Evolutionary conservation across 495 filamentous ascomycete genomes (phyloP), one percentile per base, ranked within the genome.

Genomic region (Poronia punctata): DNA sequence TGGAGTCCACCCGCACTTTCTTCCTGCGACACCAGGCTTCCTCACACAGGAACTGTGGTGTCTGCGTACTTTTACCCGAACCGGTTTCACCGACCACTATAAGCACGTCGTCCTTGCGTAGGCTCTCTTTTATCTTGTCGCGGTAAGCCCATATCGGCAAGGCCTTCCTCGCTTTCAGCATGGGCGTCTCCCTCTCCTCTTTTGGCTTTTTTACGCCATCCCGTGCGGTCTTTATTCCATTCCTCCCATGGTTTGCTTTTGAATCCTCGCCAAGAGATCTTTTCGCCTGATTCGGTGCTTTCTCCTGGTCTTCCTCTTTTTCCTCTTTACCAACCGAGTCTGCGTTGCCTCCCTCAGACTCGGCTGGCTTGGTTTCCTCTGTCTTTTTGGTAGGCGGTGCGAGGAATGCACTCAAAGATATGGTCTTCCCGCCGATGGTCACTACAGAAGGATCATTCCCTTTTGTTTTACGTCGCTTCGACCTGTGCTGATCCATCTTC

Each of bases 61-160:
- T 83, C 59, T 99, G 93, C 1, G 93, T 99, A 69, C 82, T 88
- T 65, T 99, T 99, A 53, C 93, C 93, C 24, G 83, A 89, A 58
- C 93, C 93, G 1, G 93, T 99, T 53, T 95, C 89, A 62, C 93
- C 93, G 16, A 90, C 80, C 20, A 99, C 66, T 0, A 99, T 67
- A 38, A 97, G 70, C 16, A 95, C 75, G 57, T 96, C 77, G 29
- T 83, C 59, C 10, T 66, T 68, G 24, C 44, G 52, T 14, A 97
- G 61, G 4, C 70, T 66, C 19, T 68, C 52, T 3, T 81, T 79
- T 37, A 98, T 88, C 18, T 80, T 74, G 18, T 79, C 65, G 38
- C 76, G 80, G 43, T 84, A 72, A 1, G 67, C 54, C 77, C 87
- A 95, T 35, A 98, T 87, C 0, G 92, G 93, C 0, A 98, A 72